Base-by-base conservation (phyloP, 805 yeast genomes). In the Lipomyces starkeyi region DNA sequence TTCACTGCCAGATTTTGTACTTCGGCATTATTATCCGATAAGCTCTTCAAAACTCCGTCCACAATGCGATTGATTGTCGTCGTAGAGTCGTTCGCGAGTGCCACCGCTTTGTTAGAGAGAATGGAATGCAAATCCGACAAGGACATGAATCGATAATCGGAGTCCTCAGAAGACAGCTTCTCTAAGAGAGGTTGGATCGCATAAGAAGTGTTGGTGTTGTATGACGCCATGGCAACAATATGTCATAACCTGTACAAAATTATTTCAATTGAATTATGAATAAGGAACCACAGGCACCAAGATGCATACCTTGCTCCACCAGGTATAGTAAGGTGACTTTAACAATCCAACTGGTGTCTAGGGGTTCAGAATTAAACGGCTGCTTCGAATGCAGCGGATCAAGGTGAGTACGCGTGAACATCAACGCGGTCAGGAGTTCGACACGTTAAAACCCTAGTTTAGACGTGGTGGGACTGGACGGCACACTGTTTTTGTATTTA, bases 91-190 rank as follows among this genome's bases (percentile, higher is more conserved):
- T 66, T 76, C 73, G 66, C 68, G 67, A 64, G 69, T 78, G 65
- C 73, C 73, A 68, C 76, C 74, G 74, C 43, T 35, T 70, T 73
- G 61, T 73, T 70, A 3, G 75, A 37, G 34, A 78, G 73, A 3
- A 71, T 66, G 3, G 84, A 84, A 73, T 84, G 86, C 73, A 91
- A 82, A 74, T 91, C 97, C 73, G 85, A 89, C 64, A 91, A 80
- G 1, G 93, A 96, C 97, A 91, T 91, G 79, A 87, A 91, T 76
- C 97, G 81, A 72, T 90, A 80, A 75, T 91, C 97, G 2, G 95
- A 90, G 73, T 91, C 97, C 54, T 76, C 68, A 32, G 76, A 73
- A 22, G 67, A 47, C 73, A 81, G 64, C 74, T 72, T 71, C 71
- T 74, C 72, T 52, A 70, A 63, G 57, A 65, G 66, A 25, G 72